Base-by-base conservation (phyloP, 306 rosid genomes). In the Cicer bijugum region DNA sequence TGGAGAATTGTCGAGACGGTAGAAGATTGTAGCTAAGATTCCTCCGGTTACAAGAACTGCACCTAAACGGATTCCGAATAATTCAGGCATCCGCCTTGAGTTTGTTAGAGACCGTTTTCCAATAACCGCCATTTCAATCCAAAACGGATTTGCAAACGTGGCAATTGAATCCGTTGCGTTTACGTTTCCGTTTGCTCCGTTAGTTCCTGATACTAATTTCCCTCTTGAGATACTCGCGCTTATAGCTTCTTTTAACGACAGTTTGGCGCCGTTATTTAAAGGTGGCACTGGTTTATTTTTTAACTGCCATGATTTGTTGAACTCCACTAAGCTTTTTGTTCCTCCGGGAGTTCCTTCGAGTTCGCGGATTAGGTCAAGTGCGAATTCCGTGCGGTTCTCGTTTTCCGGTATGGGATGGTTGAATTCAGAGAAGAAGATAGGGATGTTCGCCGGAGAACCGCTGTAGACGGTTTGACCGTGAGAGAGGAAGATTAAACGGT, bases 341-440 rank as follows among this genome's bases (percentile, higher is more conserved):
- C 94, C 97, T 0, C 79, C 90, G 0, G 87, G 89, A 12, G 84
- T 68, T 82, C 88, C 84, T 65, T 93, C 98, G 0, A 91, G 85
- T 44, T 91, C 94, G 4, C 96, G 92, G 35, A 93, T 88, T 7
- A 91, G 74, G 72, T 93, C 98, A 0, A 93, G 86, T 0, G 97
- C 94, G 67, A 93, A 91, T 19, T 93, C 98, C 0, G 96, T 89
- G 4, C 90, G 81, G 79, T 93, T 89, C 38, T 93, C 98, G 16
- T 80, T 86, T 12, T 84, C 92, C 1, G 98, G 97, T 2, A 93
- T 91, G 0, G 98, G 98, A 67, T 83, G 89, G 0, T 91, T 92
- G 47, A 91, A 93, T 12, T 89, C 92, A 0, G 87, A 45, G 77
- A 91, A 89, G 69, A 88, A 93, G 7, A 2, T 1, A 0, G 88